Conservation (phyloP, 257 asterid genomes). For the Ocimum tenuiflorum region DNA sequence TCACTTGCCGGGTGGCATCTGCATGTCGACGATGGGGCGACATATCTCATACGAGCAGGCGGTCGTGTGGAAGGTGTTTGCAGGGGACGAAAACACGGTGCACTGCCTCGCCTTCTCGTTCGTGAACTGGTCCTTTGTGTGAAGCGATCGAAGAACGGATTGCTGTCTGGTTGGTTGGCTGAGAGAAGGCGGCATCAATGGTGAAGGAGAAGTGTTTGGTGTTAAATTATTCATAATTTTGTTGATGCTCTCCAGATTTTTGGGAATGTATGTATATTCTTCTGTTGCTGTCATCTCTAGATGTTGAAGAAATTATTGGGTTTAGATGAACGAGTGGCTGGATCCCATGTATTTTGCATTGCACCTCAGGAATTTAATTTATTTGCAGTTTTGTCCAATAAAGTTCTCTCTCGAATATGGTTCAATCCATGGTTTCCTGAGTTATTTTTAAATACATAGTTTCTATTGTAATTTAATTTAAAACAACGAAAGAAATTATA, state of each 20-base stretch:
- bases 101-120: constrained; percentile 92
- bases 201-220: neutral
- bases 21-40: constrained; percentile 97
- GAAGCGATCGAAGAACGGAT: neutral
- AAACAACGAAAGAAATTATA: too few relatives aligned
- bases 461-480: too few relatives aligned
- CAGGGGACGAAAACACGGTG: constrained; percentile 54
- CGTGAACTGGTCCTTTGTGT: constrained; percentile 91
- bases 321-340: neutral
- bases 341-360: neutral
- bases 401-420: too few relatives aligned
- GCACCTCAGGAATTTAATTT: too few relatives aligned
- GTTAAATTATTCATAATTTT: constrained; percentile 15
- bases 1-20: constrained; percentile 76
- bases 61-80: constrained; percentile 83
- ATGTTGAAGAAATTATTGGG: neutral
- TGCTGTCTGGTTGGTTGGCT: neutral
- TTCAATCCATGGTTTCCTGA: too few relatives aligned
- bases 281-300: neutral
- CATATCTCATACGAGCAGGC: constrained; percentile 88
- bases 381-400: too few relatives aligned
- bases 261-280: constrained; percentile 19
- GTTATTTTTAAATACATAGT: too few relatives aligned
- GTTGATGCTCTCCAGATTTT: neutral
- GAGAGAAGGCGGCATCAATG: neutral